Evolutionary conservation across 2,329 filamentous ascomycete species (phyloP), one percentile per base, ranked within the genome.

Genomic region (Stachybotrys echinatus): DNA sequence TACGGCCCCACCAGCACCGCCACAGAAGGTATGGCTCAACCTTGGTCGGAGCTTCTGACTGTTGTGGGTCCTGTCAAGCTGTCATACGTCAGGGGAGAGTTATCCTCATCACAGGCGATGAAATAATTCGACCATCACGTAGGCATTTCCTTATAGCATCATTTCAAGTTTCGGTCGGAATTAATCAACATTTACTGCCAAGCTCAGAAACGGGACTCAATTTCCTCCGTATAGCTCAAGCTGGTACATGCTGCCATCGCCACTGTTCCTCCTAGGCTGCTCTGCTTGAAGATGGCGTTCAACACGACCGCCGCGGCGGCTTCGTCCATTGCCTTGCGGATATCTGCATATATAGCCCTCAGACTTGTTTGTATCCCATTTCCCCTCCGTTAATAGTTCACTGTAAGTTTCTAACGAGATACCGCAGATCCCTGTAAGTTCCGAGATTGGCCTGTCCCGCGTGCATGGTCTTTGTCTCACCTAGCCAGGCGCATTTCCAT

Each of bases 271-370:
- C n/a, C n/a, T n/a, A n/a, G n/a, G n/a, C n/a, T n/a, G n/a, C n/a
- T n/a, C n/a, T n/a, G n/a, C n/a, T n/a, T n/a, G n/a, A n/a, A n/a
- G 37, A 68, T 68, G 65, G 58, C 61, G 34, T 42, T 66, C 48
- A 65, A 69, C 44, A 58, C 54, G 27, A 61, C 51, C 12, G 50
- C 64, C 40, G 61, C 70, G 34, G 64, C 63, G 56, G 54, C 64
- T 52, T 64, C 69, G 50, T 73, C 70, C 17, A 58, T 65, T 37
- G 59, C 61, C n/a, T 53, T 73, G 55, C 66, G 69, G 55, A 60
- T 69, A 59, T 65, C 54, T 27, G 56, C 66, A 6, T n/a, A 69
- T 27, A 14, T 68, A 14, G 71, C 70, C 50, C 67, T 71, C 42
- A 60, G 68, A 61, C 57, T 68, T 50, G 68, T 71, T 52, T 6